Conservation (phyloP, 192 early-diverging fungal genomes). For the Jimgerdemannia flammicorona region DNA sequence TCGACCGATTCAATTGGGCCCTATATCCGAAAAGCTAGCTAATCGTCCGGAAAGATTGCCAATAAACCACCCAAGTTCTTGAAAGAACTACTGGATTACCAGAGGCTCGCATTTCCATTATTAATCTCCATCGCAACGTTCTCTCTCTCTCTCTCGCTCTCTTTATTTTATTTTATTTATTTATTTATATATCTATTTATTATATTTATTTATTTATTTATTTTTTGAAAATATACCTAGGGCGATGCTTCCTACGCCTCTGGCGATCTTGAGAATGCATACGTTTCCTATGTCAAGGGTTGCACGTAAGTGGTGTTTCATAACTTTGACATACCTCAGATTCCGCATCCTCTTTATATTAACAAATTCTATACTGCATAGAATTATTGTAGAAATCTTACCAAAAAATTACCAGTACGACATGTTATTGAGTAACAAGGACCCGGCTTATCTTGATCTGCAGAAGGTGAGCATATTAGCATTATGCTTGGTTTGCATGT, state of each 20-base stretch:
- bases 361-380: conserved; percentile 8
- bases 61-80: no score
- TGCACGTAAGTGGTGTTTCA: conserved; percentile 18
- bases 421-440: conserved; percentile 21
- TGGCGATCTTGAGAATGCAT: conserved; percentile 23
- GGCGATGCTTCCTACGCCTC: conserved; percentile 13
- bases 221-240: conserved; percentile 1
- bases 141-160: no score
- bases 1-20: no score
- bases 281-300: conserved; percentile 30
- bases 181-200: no score
- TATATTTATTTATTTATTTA: no score
- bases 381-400: conserved; percentile 47
- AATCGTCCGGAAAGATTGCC: no score
- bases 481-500: not conserved
- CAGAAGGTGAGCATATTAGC: conserved; percentile 21
- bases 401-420: conserved; percentile 35
- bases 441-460: conserved; percentile 39
- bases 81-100: no score
- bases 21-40: no score
- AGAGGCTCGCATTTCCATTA: no score
- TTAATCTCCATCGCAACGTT: no score
- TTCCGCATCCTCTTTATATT: no score
- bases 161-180: no score
- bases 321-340: not conserved